A percentile compares a stretch with the other conserved stretches of the same genome.
Evolutionary conservation across 2,329 filamentous ascomycete genomes (phyloP).

Genomic region (Arthroderma uncinatum): DNA sequence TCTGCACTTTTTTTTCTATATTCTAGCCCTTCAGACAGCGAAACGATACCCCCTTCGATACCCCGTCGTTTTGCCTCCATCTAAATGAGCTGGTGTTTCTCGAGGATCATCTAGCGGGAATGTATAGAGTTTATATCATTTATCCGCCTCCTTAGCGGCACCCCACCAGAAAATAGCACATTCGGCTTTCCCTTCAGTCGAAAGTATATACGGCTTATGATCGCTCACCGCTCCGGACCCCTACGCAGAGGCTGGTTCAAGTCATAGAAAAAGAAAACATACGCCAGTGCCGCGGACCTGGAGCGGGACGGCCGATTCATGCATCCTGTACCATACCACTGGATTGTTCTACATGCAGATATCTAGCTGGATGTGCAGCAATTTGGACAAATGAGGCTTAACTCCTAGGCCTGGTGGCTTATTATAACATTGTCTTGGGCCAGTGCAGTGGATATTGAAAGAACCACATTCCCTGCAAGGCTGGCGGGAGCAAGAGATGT

Average conservation of each 20-base stretch:
- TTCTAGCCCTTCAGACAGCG: too few relatives aligned
- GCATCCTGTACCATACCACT: not conserved
- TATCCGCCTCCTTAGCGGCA: too few relatives aligned
- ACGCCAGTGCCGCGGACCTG: not conserved
- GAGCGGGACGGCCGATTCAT: not conserved
- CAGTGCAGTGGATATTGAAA: not conserved
- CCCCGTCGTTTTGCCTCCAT: too few relatives aligned
- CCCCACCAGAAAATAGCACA: too few relatives aligned
- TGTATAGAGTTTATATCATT: too few relatives aligned
- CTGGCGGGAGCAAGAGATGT: not conserved
- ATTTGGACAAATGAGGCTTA: not conserved
- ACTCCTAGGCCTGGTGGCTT: not conserved
- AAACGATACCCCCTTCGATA: too few relatives aligned
- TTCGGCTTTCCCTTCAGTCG: too few relatives aligned
- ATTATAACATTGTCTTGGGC: not conserved
- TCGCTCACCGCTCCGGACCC: slow-evolving; percentile 2
- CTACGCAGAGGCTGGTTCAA: not conserved
- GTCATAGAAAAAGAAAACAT: slow-evolving; percentile 1
- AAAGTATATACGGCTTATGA: not conserved
- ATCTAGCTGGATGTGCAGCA: not conserved
- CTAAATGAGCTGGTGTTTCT: too few relatives aligned
- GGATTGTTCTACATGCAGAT: not conserved
- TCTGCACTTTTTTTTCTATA: too few relatives aligned
- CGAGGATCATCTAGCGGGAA: too few relatives aligned
- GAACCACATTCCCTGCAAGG: not conserved